Conservation (phyloP, 1,139 yeast species). For the Candida sanyaensis region DNA sequence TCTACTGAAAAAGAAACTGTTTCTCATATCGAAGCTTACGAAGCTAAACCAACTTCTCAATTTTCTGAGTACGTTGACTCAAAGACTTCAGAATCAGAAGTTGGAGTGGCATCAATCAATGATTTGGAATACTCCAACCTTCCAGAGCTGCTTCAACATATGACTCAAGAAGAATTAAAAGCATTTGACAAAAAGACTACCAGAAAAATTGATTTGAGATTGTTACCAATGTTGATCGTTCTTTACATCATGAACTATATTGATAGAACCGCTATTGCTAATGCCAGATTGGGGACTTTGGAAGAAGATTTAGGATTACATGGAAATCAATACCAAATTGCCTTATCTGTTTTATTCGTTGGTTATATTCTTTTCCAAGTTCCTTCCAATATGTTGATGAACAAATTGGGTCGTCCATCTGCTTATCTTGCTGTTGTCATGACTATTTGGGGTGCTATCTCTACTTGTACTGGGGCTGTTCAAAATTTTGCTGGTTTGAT, state of each 20-base stretch:
- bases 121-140: constrained; percentile 15
- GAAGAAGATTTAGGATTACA: constrained; percentile 50
- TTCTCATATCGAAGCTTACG: constrained; percentile 1
- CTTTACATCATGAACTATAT: constrained; percentile 55
- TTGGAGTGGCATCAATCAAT: constrained; percentile 2
- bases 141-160: constrained; percentile 36
- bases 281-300: constrained; percentile 61
- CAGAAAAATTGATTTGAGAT: constrained; percentile 52
- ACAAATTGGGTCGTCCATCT: constrained; percentile 53
- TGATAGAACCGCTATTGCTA: constrained; percentile 63
- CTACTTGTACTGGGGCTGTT: constrained; percentile 40
- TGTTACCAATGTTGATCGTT: constrained; percentile 57
- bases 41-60: constrained; percentile 8
- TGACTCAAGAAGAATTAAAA: constrained; percentile 38
- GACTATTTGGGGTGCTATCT: constrained; percentile 55
- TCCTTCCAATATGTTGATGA: constrained; percentile 52
- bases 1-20: neutral
- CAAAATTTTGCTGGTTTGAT: constrained; percentile 33
- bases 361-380: constrained; percentile 64
- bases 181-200: constrained; percentile 40
- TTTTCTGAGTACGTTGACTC: constrained; percentile 10
- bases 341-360: constrained; percentile 58
- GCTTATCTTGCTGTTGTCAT: constrained; percentile 50
- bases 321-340: constrained; percentile 55
- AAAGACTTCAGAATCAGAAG: constrained; percentile 8